Percentiles rank a stretch among this genome's conserved stretches.
phyloP scores from a whole-genome alignment of 2,329 filamentous ascomycete species.

The Stagonosporopsis cucurbitacearum region DNA sequence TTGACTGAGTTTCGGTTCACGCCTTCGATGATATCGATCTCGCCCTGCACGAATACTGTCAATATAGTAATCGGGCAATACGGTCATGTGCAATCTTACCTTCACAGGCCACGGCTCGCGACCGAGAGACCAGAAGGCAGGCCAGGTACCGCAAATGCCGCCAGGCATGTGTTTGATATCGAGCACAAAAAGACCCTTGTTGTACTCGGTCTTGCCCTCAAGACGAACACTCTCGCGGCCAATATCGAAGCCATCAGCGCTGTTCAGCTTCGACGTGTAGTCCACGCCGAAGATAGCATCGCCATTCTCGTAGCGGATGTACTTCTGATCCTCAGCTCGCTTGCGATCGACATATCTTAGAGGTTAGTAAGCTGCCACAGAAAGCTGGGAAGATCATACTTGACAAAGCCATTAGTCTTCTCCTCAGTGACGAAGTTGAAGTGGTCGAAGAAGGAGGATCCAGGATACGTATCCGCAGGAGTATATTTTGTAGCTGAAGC shows the following conservation, averaged over 20 bases:
- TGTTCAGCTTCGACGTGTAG: constrained; percentile 33
- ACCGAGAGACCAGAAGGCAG: constrained; percentile 43
- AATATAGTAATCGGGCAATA: too few species aligned
- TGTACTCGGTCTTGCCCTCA: constrained; percentile 35
- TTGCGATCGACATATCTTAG: constrained; percentile 9
- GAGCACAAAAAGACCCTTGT: constrained; percentile 41
- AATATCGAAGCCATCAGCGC: constrained; percentile 22
- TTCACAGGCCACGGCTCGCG: constrained; percentile 37
- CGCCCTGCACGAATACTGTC: constrained; percentile 3
- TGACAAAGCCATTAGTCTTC: constrained; percentile 37
- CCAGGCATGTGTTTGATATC: constrained; percentile 43
- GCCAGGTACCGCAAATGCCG: constrained; percentile 42
- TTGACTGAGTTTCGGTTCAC: constrained; percentile 39
- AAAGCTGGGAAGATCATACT: constrained; percentile 19
- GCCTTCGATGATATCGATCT: constrained; percentile 47
- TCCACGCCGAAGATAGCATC: constrained; percentile 54
- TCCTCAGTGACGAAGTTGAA: constrained; percentile 37
- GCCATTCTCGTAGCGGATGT: constrained; percentile 12
- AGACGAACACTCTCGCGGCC: constrained; percentile 42
- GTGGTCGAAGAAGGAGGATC: constrained; percentile 32
- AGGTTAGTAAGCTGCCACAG: constrained; percentile 6
- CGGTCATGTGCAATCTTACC: neutral
- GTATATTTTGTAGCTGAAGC: constrained; percentile 30
- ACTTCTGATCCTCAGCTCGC: constrained; percentile 6
- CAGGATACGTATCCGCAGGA: constrained; percentile 24